Conservation (phyloP, 345 rosid genomes). For the Balakata baccata region DNA sequence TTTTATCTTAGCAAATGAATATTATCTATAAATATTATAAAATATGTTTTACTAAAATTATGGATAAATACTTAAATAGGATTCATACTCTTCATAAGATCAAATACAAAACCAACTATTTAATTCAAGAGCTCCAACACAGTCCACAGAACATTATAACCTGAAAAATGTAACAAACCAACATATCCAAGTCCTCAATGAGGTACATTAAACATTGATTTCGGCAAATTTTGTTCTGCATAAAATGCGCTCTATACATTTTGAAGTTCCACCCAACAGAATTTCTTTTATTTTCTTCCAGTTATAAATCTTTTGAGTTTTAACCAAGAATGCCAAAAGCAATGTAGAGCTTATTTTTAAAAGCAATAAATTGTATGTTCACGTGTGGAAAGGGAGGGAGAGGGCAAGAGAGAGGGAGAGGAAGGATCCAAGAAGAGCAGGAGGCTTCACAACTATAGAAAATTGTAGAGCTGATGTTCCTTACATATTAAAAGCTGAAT, state of each 20-base stretch:
- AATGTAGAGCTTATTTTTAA: not conserved
- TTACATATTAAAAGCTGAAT: not conserved
- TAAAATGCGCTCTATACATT: not conserved
- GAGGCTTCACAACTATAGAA: not conserved
- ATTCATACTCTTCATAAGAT: not conserved
- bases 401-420: not conserved
- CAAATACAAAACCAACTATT: not conserved
- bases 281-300: not conserved
- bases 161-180: not conserved
- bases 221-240: not conserved
- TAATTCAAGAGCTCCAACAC: not conserved
- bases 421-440: not conserved
- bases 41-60: too few species aligned
- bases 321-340: not conserved
- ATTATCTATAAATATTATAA: too few species aligned
- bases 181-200: not conserved
- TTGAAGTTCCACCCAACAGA: not conserved
- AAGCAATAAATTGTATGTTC: not conserved
- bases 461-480: not conserved
- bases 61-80: too few species aligned
- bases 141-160: not conserved
- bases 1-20: too few species aligned
- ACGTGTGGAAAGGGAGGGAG: not conserved
- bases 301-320: not conserved
- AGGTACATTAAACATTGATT: not conserved